Base-by-base conservation (phyloP, 345 rosid genomes). In the Lepidium didymum region DNA sequence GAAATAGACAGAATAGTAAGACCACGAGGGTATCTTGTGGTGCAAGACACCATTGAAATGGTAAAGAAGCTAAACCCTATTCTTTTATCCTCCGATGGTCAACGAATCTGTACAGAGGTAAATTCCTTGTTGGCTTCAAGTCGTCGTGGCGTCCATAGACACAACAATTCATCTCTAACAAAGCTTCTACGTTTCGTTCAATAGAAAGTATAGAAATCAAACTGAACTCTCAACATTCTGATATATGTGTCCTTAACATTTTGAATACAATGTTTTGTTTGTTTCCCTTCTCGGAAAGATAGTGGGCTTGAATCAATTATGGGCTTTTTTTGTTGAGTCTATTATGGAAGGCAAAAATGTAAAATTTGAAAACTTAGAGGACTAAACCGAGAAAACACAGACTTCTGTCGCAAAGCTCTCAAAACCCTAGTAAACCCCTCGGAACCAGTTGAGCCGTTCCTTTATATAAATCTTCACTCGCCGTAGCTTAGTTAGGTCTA, bases 1-100 rank as follows among this genome's bases (percentile, higher is more conserved):
- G 98, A 93, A 77, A 84, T 93, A 64, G 96, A 93, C 62, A 88
- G 97, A 41, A 72, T 90, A 40, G 54, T 88, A 68, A 80, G 97
- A 62, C 96, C 97, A 4, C 96, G 92, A 52, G 96, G 97, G 50
- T 87, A 83, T 38, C 52, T 88, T 67, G 58, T 90, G 76, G 75
- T 90, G 25, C 96, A 90, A 77, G 97, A 93, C 49, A 81, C 85
- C 3, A 68, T 62, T 47, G 89, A 84, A 72, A 81, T 74, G 71
- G 56, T 87, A 10, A 69, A 80, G 80, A 87, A 77, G 75, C 81
- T 93, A 10, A 79, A 67, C 64, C 81, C 87, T 2, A 72, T 90
- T n/a, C 74, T 90, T 10, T 66, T 66, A 10, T 88, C 97, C 3
- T 93, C 8, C 83, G 68, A 23, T 93, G 97, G 98, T 77, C 86